Base-by-base conservation (phyloP, 2,329 filamentous ascomycete genomes). In the Sclerotinia sclerotiorum region DNA sequence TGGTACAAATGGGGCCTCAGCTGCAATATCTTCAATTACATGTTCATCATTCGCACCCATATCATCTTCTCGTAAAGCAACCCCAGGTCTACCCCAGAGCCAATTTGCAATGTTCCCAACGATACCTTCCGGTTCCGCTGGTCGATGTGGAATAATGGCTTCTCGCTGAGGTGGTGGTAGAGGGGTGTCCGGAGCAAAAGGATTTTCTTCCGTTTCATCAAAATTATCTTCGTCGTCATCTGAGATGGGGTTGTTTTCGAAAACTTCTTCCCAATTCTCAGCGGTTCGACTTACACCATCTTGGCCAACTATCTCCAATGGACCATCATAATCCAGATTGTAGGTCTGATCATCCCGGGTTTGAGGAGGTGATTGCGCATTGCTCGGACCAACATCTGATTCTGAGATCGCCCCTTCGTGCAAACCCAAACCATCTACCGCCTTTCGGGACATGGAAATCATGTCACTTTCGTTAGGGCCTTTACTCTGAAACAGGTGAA, bases 1-100 rank as follows among this genome's bases (percentile, higher is more conserved):
- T 42, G 84, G 84, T 0, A 88, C 84, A 72, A 89, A 88, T 1
- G 85, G 87, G 19, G 84, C 83, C 77, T 90, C 88, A 42, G 84
- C 81, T 10, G 82, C 84, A 35, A 87, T 79, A 69, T 89, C 83
- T 69, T 86, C 82, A 29, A 88, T 84, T 35, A 87, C 79, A 57
- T 86, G 85, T 65, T 88, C 88, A 71, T 88, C 87, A 65, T 88
- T 82, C 17, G 79, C 81, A 21, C 76, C 79, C 63, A 79, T 77
- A 51, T 78, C 79, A 68, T 85, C 80, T 69, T 80, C 78, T 48
- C 76, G 76, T 46, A 74, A 76, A 11, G 76, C 76, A 44, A 85
- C 82, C 6, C 64, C 74, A 19, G 88, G 79, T 49, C 84, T 83
- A 11, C 84, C 84, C 85, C 86, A 89, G 81, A 90, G 85, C 74